Base-by-base conservation (phyloP, 768 basidiomycete genomes). In the Psilocybe subaeruginosa region DNA sequence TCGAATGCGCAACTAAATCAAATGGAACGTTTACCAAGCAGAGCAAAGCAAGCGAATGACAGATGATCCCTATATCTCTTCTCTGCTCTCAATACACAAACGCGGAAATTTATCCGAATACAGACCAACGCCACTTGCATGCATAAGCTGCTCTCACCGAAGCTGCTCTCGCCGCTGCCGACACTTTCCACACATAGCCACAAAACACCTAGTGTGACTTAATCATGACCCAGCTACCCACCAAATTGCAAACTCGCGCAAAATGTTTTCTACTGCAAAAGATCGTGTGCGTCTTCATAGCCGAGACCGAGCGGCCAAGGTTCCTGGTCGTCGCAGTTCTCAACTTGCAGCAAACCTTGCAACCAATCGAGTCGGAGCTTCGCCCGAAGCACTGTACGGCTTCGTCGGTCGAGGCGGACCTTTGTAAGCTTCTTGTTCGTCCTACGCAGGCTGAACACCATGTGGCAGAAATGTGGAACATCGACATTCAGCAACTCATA, bases 261-360 rank as follows among this genome's bases (percentile, higher is more conserved):
- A 37, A 53, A 53, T 5, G 27, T 8, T 8, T 17, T 7, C 31
- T 43, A 43, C 41, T 43, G 11, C 62, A 66, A 65, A 39, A 63
- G 58, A 46, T 74, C 72, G 61, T 73, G 70, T 12, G 69, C 70
- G 62, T 81, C 79, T 48, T 76, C 71, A 65, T 78, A 80, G 7
- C 70, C 73, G 51, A 79, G 66, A 11, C 70, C 77, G 12, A 67
- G 62, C 7, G 80, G 81, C 82, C 82, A 83, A 4, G 68, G 58
- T 55, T 75, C 74, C 4, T 65, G 39, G 30, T 58, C 61, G 47
- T 76, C 71, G 59, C 61, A 60, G 35, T 73, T 69, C 39, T 74
- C 74, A 8, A 80, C 69, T 16, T 68, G 55, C 47, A 77, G 59
- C n/a, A 66, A 58, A 35, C 72, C 69, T 58, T 69, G 61, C 14